phyloP scores from a whole-genome alignment of 176 grass and related monocot species.

The Tuctoria greenei region DNA sequence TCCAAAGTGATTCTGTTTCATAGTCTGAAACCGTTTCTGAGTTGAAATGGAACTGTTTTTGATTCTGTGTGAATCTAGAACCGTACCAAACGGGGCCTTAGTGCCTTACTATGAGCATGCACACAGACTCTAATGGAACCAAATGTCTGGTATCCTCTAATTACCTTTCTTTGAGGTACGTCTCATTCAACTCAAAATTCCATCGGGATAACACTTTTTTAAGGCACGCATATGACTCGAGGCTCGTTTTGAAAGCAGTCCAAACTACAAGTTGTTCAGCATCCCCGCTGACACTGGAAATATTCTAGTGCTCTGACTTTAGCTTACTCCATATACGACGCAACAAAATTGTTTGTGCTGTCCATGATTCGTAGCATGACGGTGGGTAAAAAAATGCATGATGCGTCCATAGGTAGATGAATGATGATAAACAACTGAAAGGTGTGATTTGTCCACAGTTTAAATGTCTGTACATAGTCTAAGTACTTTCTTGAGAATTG shows the following conservation, averaged over 20 bases:
- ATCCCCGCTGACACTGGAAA: conserved; percentile 4
- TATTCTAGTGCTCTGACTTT: not conserved
- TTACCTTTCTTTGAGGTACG: conserved; percentile 29
- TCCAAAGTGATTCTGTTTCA: too few relatives aligned
- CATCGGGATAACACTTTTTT: conserved; percentile 15
- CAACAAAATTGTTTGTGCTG: conserved; percentile 11
- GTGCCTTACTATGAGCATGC: not conserved
- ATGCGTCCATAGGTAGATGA: not conserved
- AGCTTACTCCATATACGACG: not conserved
- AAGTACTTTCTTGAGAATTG: not conserved
- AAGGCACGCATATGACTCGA: conserved; percentile 13
- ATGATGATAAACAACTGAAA: not conserved
- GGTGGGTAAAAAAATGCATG: not conserved
- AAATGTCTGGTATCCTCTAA: conserved; percentile 1
- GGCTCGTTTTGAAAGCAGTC: not conserved
- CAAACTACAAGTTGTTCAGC: conserved; percentile 23
- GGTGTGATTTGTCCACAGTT: not conserved
- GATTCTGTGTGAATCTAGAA: too few relatives aligned
- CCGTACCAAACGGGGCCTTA: too few relatives aligned
- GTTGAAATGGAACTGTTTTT: too few relatives aligned
- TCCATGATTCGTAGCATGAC: not conserved
- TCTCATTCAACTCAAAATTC: conserved; percentile 18
- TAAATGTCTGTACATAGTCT: conserved; percentile 3
- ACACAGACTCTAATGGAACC: conserved; percentile 12
- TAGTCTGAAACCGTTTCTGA: too few relatives aligned